Conservation (phyloP, 2,329 filamentous ascomycete genomes). For the Venturia aucupariae region DNA sequence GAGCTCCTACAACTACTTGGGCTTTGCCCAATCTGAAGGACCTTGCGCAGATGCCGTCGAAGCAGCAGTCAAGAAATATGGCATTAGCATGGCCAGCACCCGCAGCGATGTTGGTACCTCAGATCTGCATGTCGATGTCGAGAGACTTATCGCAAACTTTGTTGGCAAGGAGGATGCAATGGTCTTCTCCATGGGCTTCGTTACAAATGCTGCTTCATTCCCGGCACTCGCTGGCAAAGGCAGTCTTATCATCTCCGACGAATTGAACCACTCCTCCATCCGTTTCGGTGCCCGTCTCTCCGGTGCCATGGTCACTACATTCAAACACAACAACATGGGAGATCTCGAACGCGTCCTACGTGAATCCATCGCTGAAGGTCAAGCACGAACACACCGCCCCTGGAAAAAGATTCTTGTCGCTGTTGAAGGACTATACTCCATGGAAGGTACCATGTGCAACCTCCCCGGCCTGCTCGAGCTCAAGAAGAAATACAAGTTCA, state of each 20-base stretch:
- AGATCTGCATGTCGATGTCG: slow-evolving; percentile 81
- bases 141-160: slow-evolving; percentile 79
- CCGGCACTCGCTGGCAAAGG: slow-evolving; percentile 87
- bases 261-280: slow-evolving; percentile 96
- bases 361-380: slow-evolving; percentile 90
- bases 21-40: slow-evolving; percentile 94
- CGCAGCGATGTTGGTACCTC: slow-evolving; percentile 77
- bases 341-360: slow-evolving; percentile 79
- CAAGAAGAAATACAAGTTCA: slow-evolving; percentile 95
- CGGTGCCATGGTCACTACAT: slow-evolving; percentile 88
- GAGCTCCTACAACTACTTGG: slow-evolving; percentile 99
- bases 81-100: slow-evolving; percentile 72
- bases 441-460: slow-evolving; percentile 99
- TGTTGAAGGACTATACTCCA: slow-evolving; percentile 95
- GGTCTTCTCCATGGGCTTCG: slow-evolving; percentile 98
- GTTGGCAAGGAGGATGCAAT: slow-evolving; percentile 91
- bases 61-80: slow-evolving; percentile 74
- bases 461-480: slow-evolving; percentile 79
- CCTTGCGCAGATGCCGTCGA: slow-evolving; percentile 92
- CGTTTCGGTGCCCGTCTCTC: slow-evolving; percentile 90
- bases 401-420: slow-evolving; percentile 99
- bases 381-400: slow-evolving; percentile 93
- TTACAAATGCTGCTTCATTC: slow-evolving; percentile 89
- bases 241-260: slow-evolving; percentile 89
- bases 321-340: slow-evolving; percentile 94